Evolutionary conservation across 2,329 filamentous ascomycete genomes (phyloP).

Genomic region (Clonostachys solani): DNA sequence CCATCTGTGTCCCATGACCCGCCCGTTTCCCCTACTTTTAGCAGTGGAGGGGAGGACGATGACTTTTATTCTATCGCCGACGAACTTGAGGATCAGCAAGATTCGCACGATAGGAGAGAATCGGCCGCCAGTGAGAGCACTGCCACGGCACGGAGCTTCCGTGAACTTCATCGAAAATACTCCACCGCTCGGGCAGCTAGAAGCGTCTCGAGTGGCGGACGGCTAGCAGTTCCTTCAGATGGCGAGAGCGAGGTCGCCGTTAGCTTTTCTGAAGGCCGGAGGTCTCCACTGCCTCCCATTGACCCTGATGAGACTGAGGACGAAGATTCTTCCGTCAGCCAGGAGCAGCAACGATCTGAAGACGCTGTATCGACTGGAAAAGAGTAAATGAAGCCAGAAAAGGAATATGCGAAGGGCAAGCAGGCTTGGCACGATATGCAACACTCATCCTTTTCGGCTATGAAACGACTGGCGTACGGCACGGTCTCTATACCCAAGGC

Average conservation of each 20-base stretch:
- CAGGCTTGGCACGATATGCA: no score
- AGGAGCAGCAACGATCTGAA: no score
- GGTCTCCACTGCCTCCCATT: constrained; percentile 50
- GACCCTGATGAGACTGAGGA: constrained; percentile 23
- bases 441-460: no score
- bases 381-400: no score
- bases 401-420: no score
- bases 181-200: constrained; percentile 46
- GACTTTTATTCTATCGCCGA: constrained; percentile 51
- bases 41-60: constrained; percentile 27
- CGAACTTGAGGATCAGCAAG: constrained; percentile 32
- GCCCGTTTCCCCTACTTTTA: constrained; percentile 25
- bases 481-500: no score
- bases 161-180: constrained; percentile 57
- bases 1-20: constrained; percentile 25
- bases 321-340: neutral
- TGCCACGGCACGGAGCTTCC: constrained; percentile 61
- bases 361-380: no score
- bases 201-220: constrained; percentile 30
- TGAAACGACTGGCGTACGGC: no score
- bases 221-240: constrained; percentile 45
- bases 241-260: constrained; percentile 57
- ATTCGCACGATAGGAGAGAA: constrained; percentile 47
- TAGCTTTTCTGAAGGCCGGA: constrained; percentile 55
- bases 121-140: constrained; percentile 64